Conservation (phyloP, 805 yeast species). For the Priceomyces melissophilus region DNA sequence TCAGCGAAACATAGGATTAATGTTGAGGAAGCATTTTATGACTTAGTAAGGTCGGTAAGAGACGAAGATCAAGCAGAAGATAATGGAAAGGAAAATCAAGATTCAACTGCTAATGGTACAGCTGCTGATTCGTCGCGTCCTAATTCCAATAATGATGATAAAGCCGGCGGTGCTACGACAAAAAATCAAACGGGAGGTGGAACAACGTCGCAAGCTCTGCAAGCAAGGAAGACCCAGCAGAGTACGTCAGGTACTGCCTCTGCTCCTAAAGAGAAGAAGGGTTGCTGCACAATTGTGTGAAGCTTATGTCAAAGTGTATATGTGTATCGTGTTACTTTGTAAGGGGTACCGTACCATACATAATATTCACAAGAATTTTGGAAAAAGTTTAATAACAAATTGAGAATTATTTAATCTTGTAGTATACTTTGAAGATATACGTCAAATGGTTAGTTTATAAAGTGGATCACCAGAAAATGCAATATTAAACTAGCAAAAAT, state of each 20-base stretch:
- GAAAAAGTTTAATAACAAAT: too few relatives aligned
- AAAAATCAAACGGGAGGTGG: constrained; percentile 8
- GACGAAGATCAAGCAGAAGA: constrained; percentile 11
- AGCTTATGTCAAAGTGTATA: too few relatives aligned
- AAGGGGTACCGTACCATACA: too few relatives aligned
- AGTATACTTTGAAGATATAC: too few relatives aligned
- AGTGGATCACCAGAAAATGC: constrained; percentile 87
- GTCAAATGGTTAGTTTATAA: constrained; percentile 57
- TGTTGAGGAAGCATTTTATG: constrained; percentile 81
- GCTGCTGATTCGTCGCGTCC: constrained; percentile 1
- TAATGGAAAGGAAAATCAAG: constrained; percentile 4
- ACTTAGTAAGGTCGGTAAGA: constrained; percentile 57
- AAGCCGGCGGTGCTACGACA: constrained; percentile 5
- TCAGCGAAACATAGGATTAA: constrained; percentile 89
- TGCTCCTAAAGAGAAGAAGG: constrained; percentile 29
- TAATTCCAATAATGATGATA: constrained; percentile 1
- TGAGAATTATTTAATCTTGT: too few relatives aligned
- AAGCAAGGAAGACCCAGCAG: constrained; percentile 11
- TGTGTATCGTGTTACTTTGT: too few relatives aligned
- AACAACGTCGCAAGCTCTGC: constrained; percentile 1
- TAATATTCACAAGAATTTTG: too few relatives aligned
- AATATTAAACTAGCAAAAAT: constrained; percentile 81
- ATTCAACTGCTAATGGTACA: constrained; percentile 4
- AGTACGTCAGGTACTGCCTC: constrained; percentile 8
- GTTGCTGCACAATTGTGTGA: constrained; percentile 34